phyloP scores from a whole-genome alignment of 805 yeast species.

The Kodamaea kakaduensis region DNA sequence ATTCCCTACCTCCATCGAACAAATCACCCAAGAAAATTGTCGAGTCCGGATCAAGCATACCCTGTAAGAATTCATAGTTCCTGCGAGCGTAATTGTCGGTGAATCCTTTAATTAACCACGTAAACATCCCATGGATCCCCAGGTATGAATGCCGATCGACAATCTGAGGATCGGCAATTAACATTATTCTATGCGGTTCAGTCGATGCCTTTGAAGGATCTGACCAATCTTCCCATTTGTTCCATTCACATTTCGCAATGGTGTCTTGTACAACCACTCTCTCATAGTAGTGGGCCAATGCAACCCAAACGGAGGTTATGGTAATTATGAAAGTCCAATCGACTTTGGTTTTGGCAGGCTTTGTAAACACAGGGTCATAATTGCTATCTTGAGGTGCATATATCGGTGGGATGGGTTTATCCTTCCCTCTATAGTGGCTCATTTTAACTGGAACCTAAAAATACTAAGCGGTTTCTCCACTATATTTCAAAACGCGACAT shows the following conservation, averaged over 20 bases:
- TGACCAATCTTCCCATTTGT: conserved; percentile 59
- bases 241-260: conserved; percentile 47
- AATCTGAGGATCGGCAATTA: conserved; percentile 93
- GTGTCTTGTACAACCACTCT: conserved; percentile 24
- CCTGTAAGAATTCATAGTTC: conserved; percentile 61
- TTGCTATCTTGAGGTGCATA: not conserved
- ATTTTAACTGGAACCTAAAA: too few relatives aligned
- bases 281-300: conserved; percentile 29
- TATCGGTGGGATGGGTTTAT: conserved; percentile 7
- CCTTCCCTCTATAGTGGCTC: conserved; percentile 21
- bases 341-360: not conserved
- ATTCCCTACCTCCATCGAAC: conserved; percentile 91
- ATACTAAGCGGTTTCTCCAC: too few relatives aligned
- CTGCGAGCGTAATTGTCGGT: conserved; percentile 78
- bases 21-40: conserved; percentile 84
- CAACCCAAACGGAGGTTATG: conserved; percentile 23
- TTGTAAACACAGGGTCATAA: not conserved
- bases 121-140: conserved; percentile 48
- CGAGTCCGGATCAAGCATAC: conserved; percentile 64
- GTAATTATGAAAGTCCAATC: conserved; percentile 12
- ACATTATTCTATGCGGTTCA: conserved; percentile 45
- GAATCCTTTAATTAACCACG: conserved; percentile 53
- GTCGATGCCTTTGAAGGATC: conserved; percentile 11
- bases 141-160: conserved; percentile 89
- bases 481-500: too few relatives aligned